These are phyloP conservation scores for Agarophyton chilense DNA, from an alignment of 23 red algal genomes.

Conservation along the genomic window DNA sequence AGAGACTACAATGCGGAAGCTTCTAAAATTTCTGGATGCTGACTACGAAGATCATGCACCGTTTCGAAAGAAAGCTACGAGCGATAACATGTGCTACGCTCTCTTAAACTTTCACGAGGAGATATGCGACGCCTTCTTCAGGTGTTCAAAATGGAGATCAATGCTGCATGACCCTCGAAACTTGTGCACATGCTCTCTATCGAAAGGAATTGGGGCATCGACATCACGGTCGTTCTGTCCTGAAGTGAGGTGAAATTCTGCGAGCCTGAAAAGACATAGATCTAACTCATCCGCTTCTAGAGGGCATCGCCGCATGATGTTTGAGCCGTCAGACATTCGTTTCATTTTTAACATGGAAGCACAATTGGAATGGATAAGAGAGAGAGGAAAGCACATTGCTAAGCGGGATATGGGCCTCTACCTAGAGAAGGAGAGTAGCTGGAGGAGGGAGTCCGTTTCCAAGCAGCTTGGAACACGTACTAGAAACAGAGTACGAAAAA, in stretches of 20 bases:
- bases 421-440: too few species aligned
- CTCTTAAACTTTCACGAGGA: slow-evolving; percentile 47
- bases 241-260: background rate
- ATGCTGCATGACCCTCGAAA: slow-evolving; percentile 47
- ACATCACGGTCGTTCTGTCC: background rate
- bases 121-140: slow-evolving; percentile 50
- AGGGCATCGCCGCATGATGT: too few species aligned
- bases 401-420: too few species aligned
- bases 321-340: too few species aligned
- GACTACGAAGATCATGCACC: slow-evolving; percentile 25
- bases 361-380: too few species aligned
- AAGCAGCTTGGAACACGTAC: background rate
- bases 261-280: background rate
- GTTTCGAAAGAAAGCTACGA: slow-evolving; percentile 47
- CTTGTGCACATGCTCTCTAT: slow-evolving; percentile 27
- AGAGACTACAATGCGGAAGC: slow-evolving; percentile 24
- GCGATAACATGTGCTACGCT: slow-evolving; percentile 59
- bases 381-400: too few species aligned
- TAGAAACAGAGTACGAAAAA: background rate
- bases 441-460: too few species aligned
- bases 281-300: too few species aligned
- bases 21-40: slow-evolving; percentile 39
- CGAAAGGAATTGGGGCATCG: background rate
- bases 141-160: slow-evolving; percentile 37
- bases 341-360: too few species aligned